Conservation (phyloP, 805 yeast species). For the Sungouiella blattae region DNA sequence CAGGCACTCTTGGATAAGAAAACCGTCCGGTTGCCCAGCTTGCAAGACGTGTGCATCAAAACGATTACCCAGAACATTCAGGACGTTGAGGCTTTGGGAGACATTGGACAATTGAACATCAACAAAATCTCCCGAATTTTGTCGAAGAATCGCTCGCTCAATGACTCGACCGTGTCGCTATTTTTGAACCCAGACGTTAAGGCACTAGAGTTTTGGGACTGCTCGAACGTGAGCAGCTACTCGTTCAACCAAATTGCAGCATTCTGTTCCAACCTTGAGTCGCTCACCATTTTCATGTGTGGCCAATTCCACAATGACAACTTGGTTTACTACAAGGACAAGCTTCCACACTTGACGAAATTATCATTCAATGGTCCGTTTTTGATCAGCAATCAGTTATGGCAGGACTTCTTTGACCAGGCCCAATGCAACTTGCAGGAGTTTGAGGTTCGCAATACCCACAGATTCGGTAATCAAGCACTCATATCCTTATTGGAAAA, state of each 20-base stretch:
- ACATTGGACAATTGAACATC: conserved; percentile 72
- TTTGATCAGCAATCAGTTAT: conserved; percentile 66
- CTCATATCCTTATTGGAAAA: conserved; percentile 58
- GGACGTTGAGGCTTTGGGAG: conserved; percentile 81
- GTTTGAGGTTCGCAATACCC: conserved; percentile 76
- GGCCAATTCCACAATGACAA: conserved; percentile 85
- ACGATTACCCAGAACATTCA: conserved; percentile 63
- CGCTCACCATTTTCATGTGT: conserved; percentile 79
- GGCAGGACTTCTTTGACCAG: conserved; percentile 71
- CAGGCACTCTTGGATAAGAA: conserved; percentile 76
- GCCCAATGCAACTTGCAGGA: conserved; percentile 52
- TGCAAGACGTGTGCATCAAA: conserved; percentile 80
- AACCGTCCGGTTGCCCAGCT: conserved; percentile 57
- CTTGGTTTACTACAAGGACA: conserved; percentile 56
- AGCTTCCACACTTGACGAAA: conserved; percentile 51
- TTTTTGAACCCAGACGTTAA: conserved; percentile 62
- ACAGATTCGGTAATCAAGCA: conserved; percentile 70
- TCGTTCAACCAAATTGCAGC: conserved; percentile 70
- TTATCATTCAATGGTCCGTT: conserved; percentile 87
- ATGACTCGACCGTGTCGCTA: conserved; percentile 65
- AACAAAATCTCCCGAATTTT: conserved; percentile 71
- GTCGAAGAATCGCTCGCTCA: conserved; percentile 76
- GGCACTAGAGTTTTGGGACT: conserved; percentile 81
- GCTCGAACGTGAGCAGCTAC: conserved; percentile 70
- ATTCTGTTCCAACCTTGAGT: conserved; percentile 68